Percentiles rank a stretch among this genome's conserved stretches.
Conservation (phyloP, 1,284 basidiomycete genomes). For the Ceratobasidium sp. region DNA sequence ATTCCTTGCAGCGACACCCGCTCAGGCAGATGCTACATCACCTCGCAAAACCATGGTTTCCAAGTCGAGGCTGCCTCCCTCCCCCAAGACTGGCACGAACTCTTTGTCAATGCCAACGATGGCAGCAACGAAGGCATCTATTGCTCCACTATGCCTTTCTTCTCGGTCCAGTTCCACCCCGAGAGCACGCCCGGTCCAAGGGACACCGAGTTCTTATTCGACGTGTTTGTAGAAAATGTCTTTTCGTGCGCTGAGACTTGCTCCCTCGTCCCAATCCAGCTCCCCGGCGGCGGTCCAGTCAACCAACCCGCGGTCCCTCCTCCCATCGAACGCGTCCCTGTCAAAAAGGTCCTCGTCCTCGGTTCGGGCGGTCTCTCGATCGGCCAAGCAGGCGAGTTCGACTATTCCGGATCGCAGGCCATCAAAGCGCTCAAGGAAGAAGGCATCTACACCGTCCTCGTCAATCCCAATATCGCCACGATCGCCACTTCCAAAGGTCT, state of each 20-base stretch:
- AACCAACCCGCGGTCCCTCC: slow-evolving; percentile 77
- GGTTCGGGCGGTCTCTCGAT: slow-evolving; percentile 98
- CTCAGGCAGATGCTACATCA: slow-evolving; percentile 97
- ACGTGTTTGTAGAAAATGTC: slow-evolving; percentile 93
- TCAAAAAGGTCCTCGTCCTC: slow-evolving; percentile 94
- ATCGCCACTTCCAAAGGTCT: slow-evolving; percentile 97
- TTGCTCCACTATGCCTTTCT: slow-evolving; percentile 89
- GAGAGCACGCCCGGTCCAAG: slow-evolving; percentile 98
- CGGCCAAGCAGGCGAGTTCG: slow-evolving; percentile 98
- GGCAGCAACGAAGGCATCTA: slow-evolving; percentile 98
- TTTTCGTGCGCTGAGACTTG: slow-evolving; percentile 75
- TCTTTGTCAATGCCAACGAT: slow-evolving; percentile 98
- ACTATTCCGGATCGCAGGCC: slow-evolving; percentile 98
- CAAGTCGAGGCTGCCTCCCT: slow-evolving; percentile 88
- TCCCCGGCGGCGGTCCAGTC: slow-evolving; percentile 87
- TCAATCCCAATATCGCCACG: slow-evolving; percentile 99
- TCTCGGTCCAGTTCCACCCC: slow-evolving; percentile 99
- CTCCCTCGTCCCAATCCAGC: slow-evolving; percentile 73
- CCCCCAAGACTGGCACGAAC: slow-evolving; percentile 86
- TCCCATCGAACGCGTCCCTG: slow-evolving; percentile 64
- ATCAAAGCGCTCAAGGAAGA: slow-evolving; percentile 99
- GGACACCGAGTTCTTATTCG: slow-evolving; percentile 98
- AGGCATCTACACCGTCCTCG: slow-evolving; percentile 97
- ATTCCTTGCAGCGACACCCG: slow-evolving; percentile 96
- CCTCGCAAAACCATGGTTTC: slow-evolving; percentile 98